Base-by-base conservation (phyloP, 805 yeast genomes). In the Cyberlindnera suaveolens region DNA sequence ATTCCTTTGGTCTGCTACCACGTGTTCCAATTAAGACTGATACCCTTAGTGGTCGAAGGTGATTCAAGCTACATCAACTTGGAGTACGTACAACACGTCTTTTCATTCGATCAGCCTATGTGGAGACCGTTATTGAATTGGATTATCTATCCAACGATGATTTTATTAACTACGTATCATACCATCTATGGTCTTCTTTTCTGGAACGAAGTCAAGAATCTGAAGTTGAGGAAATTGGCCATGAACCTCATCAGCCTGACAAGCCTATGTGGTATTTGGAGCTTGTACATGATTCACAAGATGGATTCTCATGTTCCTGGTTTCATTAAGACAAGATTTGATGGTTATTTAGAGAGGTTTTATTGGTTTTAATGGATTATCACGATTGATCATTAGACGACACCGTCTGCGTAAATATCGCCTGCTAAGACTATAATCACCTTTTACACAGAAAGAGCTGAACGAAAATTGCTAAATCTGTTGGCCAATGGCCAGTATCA, bases 51-150 rank as follows among this genome's bases (percentile, higher is more conserved):
- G 3, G 64, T 78, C 1, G 85, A 81, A 45, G 89, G 87, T 1
- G 91, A 83, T 58, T 74, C 82, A 3, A 70, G 81, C 1, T 62
- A 74, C 42, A 60, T 85, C 17, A 71, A 65, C 36, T 60, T 85
- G 36, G 72, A 74, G 8, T 82, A 68, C 52, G 65, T 83, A 9
- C 51, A 78, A 0, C 70, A 72, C 47, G 53, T 66, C 2, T 41
- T 73, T 10, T 45, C 53, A 8, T 35, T 51, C 18, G 38, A 46
- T 15, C 62, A 61, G 16, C 40, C 49, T 3, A 19, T 39, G 6
- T 17, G 64, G 26, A 57, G 64, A 27, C 60, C 61, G 7, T 30
- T 42, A 9, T 6, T 65, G 5, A 63, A 66, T 38, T 63, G 60
- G 57, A 27, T 52, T 1, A 56, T 66, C 1, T 62, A 70, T 36